Percentiles rank a stretch among this genome's conserved stretches.
phyloP scores from a whole-genome alignment of 371 early-diverging fungal species.

The Choanephora cucurbitarum region DNA sequence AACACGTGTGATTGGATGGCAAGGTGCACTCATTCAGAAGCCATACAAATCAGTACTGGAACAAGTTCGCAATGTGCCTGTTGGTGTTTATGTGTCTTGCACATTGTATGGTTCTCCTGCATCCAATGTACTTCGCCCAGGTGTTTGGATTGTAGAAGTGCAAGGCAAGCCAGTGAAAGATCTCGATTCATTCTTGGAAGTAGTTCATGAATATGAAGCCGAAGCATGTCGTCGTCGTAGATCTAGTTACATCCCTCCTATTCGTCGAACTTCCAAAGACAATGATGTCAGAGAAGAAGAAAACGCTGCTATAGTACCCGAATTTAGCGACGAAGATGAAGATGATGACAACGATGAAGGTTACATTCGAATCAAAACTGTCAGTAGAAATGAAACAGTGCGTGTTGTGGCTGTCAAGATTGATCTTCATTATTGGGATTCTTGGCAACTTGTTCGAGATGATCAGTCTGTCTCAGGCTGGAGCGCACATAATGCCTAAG shows the following conservation, averaged over 20 bases:
- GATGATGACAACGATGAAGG: slow-evolving; percentile 28
- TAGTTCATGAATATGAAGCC: slow-evolving; percentile 39
- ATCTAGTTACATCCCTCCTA: slow-evolving; percentile 41
- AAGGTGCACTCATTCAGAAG: slow-evolving; percentile 80
- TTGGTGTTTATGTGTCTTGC: slow-evolving; percentile 76
- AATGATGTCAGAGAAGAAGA: slow-evolving; percentile 29
- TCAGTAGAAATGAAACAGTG: slow-evolving; percentile 55
- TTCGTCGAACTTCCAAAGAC: slow-evolving; percentile 18
- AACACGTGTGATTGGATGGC: slow-evolving; percentile 79
- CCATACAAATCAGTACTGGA: slow-evolving; percentile 86
- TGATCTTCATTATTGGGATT: slow-evolving; percentile 77
- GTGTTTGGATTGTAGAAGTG: slow-evolving; percentile 75
- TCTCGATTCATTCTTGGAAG: slow-evolving; percentile 53
- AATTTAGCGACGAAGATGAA: slow-evolving; percentile 11
- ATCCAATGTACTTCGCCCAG: slow-evolving; percentile 60
- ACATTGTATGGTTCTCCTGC: slow-evolving; percentile 75
- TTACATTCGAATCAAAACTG: slow-evolving; percentile 71
- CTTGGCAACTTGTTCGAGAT: slow-evolving; percentile 65
- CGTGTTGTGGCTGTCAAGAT: slow-evolving; percentile 66
- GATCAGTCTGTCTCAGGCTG: slow-evolving; percentile 61
- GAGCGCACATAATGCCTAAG: slow-evolving; percentile 45
- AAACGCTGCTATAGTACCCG: slow-evolving; percentile 30
- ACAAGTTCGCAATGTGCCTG: slow-evolving; percentile 74
- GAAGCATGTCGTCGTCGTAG: slow-evolving; percentile 30
- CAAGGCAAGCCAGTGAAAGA: slow-evolving; percentile 51